phyloP scores from a whole-genome alignment of 2,329 filamentous ascomycete species.

The Phialophora chinensis region DNA sequence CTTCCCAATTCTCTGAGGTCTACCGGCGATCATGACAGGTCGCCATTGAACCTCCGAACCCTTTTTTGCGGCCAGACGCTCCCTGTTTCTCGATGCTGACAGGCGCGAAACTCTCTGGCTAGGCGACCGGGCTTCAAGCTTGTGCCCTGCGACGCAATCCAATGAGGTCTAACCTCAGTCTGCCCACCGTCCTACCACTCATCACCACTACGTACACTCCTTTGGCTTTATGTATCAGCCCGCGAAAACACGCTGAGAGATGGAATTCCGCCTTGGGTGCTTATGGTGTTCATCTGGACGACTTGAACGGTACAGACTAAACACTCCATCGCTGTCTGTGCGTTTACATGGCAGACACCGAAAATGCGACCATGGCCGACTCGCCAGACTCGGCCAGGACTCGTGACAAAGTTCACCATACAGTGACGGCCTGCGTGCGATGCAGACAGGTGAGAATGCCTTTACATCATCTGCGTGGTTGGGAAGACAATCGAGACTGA shows the following conservation, averaged over 20 bases:
- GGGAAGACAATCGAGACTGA: constrained; percentile 17
- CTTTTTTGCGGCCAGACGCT: background rate
- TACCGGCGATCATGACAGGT: constrained; percentile 8
- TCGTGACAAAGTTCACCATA: constrained; percentile 46
- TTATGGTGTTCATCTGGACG: background rate
- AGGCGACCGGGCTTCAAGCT: constrained; percentile 14
- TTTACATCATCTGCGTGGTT: background rate
- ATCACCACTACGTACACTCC: constrained; percentile 9
- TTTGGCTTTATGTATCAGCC: constrained; percentile 11
- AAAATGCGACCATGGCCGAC: constrained; percentile 35
- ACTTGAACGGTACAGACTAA: background rate
- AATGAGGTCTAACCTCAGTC: constrained; percentile 19
- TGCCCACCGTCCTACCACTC: constrained; percentile 9
- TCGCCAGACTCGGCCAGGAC: constrained; percentile 25
- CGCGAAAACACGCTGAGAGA: constrained; percentile 21
- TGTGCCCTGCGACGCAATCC: constrained; percentile 2
- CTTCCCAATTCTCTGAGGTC: background rate
- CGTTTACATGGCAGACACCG: constrained; percentile 29
- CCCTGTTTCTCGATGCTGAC: constrained; percentile 14
- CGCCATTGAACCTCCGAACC: background rate
- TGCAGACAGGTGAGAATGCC: constrained; percentile 53
- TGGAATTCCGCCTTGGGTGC: constrained; percentile 10
- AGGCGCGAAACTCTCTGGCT: constrained; percentile 4
- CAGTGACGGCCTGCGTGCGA: constrained; percentile 56
- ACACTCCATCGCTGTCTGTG: background rate